These are phyloP conservation scores for Fraxinus quadrangulata DNA, from an alignment of 257 asterid genomes.

Conservation along the genomic window DNA sequence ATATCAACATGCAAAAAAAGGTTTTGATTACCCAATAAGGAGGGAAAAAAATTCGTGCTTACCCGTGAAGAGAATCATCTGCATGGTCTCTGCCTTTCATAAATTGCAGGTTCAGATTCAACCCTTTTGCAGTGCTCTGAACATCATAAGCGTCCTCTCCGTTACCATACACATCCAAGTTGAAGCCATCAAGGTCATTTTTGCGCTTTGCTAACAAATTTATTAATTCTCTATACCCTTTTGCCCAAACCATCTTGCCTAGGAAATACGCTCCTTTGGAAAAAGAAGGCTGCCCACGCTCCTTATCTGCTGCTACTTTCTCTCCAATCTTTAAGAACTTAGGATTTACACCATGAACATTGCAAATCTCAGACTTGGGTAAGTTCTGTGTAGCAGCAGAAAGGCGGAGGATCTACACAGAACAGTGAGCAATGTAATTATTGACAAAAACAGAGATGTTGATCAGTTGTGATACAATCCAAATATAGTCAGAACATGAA, in stretches of 20 bases:
- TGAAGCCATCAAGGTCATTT: constrained; percentile 79
- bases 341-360: constrained; percentile 96
- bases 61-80: constrained; percentile 92
- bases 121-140: constrained; percentile 76
- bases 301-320: constrained; percentile 77
- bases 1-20: background rate
- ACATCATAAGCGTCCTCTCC: constrained; percentile 99
- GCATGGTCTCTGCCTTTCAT: constrained; percentile 99
- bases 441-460: background rate
- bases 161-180: constrained; percentile 88
- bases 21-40: background rate
- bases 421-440: constrained; percentile 8
- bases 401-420: constrained; percentile 82
- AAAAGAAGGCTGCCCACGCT: constrained; percentile 73
- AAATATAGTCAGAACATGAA: constrained; percentile 8
- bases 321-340: constrained; percentile 87
- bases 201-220: constrained; percentile 79
- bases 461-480: constrained; percentile 4
- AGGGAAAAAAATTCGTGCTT: constrained; percentile 24
- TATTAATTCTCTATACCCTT: constrained; percentile 91
- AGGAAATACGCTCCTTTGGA: constrained; percentile 95
- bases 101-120: constrained; percentile 78
- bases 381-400: constrained; percentile 98
- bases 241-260: constrained; percentile 99
- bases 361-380: constrained; percentile 83